Evolutionary conservation across 768 basidiomycete genomes (phyloP).

Genomic region (Dictyophora rubrovolvata): DNA sequence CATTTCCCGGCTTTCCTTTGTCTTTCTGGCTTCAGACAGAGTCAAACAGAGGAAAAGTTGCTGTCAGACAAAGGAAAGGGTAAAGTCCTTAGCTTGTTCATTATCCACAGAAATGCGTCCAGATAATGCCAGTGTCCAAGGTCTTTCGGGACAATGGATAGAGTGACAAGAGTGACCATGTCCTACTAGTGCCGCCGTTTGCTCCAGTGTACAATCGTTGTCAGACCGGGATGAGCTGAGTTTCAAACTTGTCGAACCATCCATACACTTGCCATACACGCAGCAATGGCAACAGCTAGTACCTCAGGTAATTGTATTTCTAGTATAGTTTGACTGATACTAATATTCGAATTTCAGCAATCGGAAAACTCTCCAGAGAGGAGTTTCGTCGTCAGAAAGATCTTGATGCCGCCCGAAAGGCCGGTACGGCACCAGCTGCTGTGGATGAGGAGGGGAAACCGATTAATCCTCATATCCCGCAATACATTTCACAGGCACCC

Average conservation of each 20-base stretch:
- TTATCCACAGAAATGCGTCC: too few species aligned
- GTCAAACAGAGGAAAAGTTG: too few species aligned
- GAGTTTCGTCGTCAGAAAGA: constrained; percentile 95
- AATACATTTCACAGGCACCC: constrained; percentile 97
- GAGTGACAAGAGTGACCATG: too few species aligned
- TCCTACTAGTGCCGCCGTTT: too few species aligned
- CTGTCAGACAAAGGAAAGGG: too few species aligned
- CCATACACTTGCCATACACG: not conserved
- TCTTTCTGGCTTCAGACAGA: too few species aligned
- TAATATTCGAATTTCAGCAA: constrained; percentile 18
- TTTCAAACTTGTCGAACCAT: not conserved
- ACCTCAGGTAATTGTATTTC: constrained; percentile 12
- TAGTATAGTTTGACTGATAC: not conserved
- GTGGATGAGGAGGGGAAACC: constrained; percentile 90
- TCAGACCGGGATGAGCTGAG: too few species aligned
- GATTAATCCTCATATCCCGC: constrained; percentile 99
- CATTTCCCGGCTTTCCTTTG: too few species aligned
- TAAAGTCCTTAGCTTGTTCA: too few species aligned
- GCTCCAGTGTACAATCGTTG: too few species aligned
- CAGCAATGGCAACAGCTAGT: constrained; percentile 12
- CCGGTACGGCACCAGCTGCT: constrained; percentile 93
- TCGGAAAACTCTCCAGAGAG: constrained; percentile 85
- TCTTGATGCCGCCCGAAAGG: constrained; percentile 95
- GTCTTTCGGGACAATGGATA: too few species aligned
- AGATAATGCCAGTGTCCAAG: too few species aligned